Evolutionary conservation across 2,329 filamentous ascomycete genomes (phyloP).

Genomic region (Pseudogymnoascus sp.): DNA sequence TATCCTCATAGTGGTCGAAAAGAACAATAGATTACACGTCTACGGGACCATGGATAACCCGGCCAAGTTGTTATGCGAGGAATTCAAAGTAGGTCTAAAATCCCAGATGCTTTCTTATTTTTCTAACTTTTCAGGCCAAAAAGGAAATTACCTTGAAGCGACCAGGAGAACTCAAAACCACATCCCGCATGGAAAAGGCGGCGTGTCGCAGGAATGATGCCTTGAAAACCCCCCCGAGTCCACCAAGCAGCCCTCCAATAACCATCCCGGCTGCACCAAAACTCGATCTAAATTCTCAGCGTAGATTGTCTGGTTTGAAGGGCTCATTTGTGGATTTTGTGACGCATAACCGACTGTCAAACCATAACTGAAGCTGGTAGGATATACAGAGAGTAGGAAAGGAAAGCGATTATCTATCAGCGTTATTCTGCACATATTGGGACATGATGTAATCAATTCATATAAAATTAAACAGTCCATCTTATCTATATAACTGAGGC

Average conservation of each 20-base stretch:
- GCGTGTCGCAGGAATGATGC: too few relatives aligned
- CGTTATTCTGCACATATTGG: background rate
- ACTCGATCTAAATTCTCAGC: background rate
- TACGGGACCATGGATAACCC: constrained; percentile 11
- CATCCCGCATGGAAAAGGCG: too few relatives aligned
- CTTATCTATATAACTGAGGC: background rate
- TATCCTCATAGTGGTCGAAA: constrained; percentile 13
- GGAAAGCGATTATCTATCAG: background rate
- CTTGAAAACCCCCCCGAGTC: too few relatives aligned
- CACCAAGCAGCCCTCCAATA: background rate
- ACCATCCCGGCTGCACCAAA: background rate
- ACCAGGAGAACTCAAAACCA: too few relatives aligned
- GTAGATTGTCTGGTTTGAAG: background rate
- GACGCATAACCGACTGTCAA: background rate
- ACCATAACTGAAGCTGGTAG: background rate
- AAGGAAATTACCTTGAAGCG: too few relatives aligned
- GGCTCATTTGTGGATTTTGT: background rate
- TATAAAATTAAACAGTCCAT: background rate
- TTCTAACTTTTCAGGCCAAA: background rate
- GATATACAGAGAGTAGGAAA: background rate
- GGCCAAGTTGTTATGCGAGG: constrained; percentile 4
- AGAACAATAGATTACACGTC: constrained; percentile 13
- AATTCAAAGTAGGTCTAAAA: constrained; percentile 11
- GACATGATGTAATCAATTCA: background rate
- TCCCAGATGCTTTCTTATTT: background rate